Evolutionary conservation across 2,329 filamentous ascomycete genomes (phyloP).

Genomic region (Botrytis tulipae): DNA sequence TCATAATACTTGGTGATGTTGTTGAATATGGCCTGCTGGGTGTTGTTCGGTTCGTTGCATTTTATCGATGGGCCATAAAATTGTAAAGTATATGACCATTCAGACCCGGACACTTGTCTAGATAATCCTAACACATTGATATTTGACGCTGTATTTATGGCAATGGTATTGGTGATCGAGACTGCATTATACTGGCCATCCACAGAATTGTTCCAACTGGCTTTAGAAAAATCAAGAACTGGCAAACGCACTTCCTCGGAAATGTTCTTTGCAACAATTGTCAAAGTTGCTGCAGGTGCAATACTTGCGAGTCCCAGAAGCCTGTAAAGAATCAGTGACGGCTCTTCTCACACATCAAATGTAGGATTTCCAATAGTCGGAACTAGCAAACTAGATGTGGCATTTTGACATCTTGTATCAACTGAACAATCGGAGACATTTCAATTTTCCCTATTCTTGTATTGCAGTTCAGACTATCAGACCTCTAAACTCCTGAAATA

Average conservation of each 20-base stretch:
- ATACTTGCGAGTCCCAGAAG: constrained; percentile 20
- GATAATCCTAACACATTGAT: constrained; percentile 14
- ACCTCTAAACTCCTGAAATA: not conserved
- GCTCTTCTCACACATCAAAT: not conserved
- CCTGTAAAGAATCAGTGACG: not conserved
- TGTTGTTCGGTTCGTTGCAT: constrained; percentile 17
- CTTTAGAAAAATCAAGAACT: constrained; percentile 3
- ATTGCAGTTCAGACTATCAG: not conserved
- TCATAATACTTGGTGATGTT: constrained; percentile 1
- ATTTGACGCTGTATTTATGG: constrained; percentile 6
- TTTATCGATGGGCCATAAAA: constrained; percentile 27
- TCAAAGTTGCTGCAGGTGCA: constrained; percentile 20
- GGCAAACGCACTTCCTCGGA: constrained; percentile 8
- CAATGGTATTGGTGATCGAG: not conserved
- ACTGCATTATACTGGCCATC: not conserved
- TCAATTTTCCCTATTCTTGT: not conserved
- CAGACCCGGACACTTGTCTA: constrained; percentile 13
- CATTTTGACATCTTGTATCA: not conserved
- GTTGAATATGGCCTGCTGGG: constrained; percentile 19
- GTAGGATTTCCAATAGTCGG: not conserved
- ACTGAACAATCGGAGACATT: not conserved
- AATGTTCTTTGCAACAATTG: constrained; percentile 10
- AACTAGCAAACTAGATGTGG: not conserved
- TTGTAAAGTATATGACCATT: constrained; percentile 24
- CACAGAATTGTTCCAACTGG: constrained; percentile 2